These are phyloP conservation scores for Suhomyces pyralidae DNA, from an alignment of 805 yeast genomes.

Conservation along the genomic window DNA sequence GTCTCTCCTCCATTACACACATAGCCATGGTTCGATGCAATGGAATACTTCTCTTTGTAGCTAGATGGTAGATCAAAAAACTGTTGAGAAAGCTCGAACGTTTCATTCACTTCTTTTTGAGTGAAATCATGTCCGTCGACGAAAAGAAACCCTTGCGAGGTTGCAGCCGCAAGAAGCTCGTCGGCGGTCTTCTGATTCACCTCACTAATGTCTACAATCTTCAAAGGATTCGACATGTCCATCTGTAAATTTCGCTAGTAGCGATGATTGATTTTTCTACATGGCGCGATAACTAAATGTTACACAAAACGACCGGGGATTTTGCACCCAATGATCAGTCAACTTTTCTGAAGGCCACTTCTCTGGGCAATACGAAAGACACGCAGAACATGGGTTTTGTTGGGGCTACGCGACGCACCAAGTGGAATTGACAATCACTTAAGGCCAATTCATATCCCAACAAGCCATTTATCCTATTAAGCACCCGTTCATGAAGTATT, in stretches of 20 bases:
- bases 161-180: conserved; percentile 55
- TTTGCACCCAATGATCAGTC: not conserved
- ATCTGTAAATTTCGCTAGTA: not conserved
- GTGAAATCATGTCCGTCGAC: conserved; percentile 67
- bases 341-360: conserved; percentile 50
- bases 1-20: conserved; percentile 54
- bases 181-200: conserved; percentile 44
- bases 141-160: conserved; percentile 62
- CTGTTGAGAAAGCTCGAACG: conserved; percentile 48
- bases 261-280: not conserved
- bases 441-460: conserved; percentile 49
- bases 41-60: conserved; percentile 48
- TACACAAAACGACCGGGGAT: not conserved
- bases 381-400: conserved; percentile 96
- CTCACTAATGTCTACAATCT: conserved; percentile 56
- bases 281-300: not conserved
- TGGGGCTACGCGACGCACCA: conserved; percentile 93
- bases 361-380: conserved; percentile 67
- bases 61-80: conserved; percentile 52
- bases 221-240: conserved; percentile 41
- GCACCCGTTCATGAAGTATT: conserved; percentile 67
- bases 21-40: conserved; percentile 58
- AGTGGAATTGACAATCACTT: conserved; percentile 59
- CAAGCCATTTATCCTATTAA: conserved; percentile 44
- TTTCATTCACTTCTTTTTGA: conserved; percentile 48